Base-by-base conservation (phyloP, 2,329 filamentous ascomycete genomes). In the Massarina eburnea region DNA sequence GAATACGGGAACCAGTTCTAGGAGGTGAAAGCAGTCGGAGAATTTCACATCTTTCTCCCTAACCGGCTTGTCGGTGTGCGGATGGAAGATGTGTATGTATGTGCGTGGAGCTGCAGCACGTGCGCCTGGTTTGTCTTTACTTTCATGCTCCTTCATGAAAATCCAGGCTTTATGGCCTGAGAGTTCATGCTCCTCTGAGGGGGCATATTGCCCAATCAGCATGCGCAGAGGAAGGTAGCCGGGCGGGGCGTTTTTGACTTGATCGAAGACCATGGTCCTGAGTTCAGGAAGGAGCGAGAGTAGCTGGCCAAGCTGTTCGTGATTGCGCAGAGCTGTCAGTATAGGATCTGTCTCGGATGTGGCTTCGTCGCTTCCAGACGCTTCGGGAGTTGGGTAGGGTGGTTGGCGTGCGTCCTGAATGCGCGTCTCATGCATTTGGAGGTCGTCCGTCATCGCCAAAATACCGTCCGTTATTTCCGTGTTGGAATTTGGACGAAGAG, bases 111-210 rank as follows among this genome's bases (percentile, higher is more conserved):
- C 46, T 19, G 42, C 27, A 9, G 35, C 34, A n/a, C n/a, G n/a
- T 4, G 38, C 33, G n/a, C 19, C 19, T 8, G 12, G 20, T 36
- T 17, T 17, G 17, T 15, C 19, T 5, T 32, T 32, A 15, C 32
- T 41, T 14, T 41, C 46, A 34, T 49, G 46, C 27, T 45, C 27
- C 24, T 45, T 49, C 33, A 41, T 45, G 8, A 24, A 38, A 4
- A 39, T 38, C 46, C 46, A 49, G 17, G 35, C 26, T 38, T 48
- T 36, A 17, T 34, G 9, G 19, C 26, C 37, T 12, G 32, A 24
- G n/a, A 48, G 37, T 4, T 37, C 18, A n/a, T 27, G 27, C 18
- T 29, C 18, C 8, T 32, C 17, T 15, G 20, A 33, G 2, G 21
- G 17, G 27, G 27, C 27, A 30, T 4, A 9, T 41, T 20, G 2